Base-by-base conservation (phyloP, 2,329 filamentous ascomycete species). In the Epichloe bromicola region DNA sequence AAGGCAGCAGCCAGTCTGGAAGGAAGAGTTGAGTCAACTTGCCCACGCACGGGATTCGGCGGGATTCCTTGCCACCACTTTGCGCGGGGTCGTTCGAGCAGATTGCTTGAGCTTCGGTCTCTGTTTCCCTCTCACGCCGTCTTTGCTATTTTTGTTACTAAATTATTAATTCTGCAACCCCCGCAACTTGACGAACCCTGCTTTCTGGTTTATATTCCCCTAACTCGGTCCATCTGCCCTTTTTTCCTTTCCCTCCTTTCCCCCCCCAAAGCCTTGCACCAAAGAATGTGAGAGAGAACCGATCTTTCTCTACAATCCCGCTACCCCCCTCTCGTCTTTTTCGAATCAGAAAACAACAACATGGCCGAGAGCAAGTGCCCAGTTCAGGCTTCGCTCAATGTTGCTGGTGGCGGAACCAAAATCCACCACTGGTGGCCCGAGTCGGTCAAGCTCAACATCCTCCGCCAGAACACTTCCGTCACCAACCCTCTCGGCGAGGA, bases 341-440 rank as follows among this genome's bases (percentile, higher is more conserved):
- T 17, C 14, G 49, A n/a, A 44, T 20, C 17, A 14, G 19, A 44
- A 46, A 34, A 19, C n/a, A 8, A 49, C 26, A 49, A 23, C 34
- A 63, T 62, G 59, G 53, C 58, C 17, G 60, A 62, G 46, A 53
- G 48, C 54, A 63, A 68, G 60, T 69, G 67, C 45, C 66, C 65
- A 11, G 57, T 61, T 8, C 51, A 54, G 53, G 42, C 54, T 56
- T 53, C 51, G 46, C 48, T 62, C 60, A 74, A 74, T 54, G 65
- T 69, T 41, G 74, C 67, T 52, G 83, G 83, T 57, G 78, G 78
- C 59, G 86, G 85, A 60, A 85, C 82, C 59, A 70, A 72, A 54
- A 87, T 82, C 71, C 62, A 59, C 50, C 83, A 89, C 72, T 88
- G 84, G 81, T 89, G 85, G 85, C 85, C 86, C 50, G 75, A 81